These are phyloP conservation scores for Oryza glumipatula DNA, from an alignment of 176 grass and related monocot species.

Conservation along the genomic window DNA sequence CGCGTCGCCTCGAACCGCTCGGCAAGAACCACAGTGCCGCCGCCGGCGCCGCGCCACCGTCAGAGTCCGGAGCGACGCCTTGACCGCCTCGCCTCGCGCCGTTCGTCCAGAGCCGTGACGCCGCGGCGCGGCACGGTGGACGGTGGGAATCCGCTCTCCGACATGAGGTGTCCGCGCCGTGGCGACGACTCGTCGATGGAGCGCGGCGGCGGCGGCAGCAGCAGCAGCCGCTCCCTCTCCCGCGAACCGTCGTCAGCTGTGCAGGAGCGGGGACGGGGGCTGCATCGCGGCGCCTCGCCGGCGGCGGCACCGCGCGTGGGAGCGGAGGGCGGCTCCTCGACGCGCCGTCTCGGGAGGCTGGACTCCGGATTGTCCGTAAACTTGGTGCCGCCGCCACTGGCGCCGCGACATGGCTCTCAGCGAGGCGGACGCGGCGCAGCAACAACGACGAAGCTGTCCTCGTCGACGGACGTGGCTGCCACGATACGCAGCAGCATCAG, in stretches of 20 bases:
- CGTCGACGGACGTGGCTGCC: constrained; percentile 23
- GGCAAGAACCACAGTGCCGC: constrained; percentile 23
- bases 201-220: background rate
- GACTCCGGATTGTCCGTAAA: background rate
- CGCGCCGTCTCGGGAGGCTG: background rate
- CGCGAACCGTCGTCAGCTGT: constrained; percentile 7
- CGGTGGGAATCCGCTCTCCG: background rate
- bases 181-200: background rate
- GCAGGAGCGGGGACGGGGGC: no score
- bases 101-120: background rate
- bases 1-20: constrained; percentile 31
- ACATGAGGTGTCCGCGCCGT: background rate
- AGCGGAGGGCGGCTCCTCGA: background rate
- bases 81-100: background rate
- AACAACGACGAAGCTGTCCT: background rate
- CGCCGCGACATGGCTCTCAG: constrained; percentile 1
- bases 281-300: background rate
- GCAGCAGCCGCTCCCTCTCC: background rate
- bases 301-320: background rate
- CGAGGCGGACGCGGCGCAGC: background rate
- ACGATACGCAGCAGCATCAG: constrained; percentile 31
- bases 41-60: background rate
- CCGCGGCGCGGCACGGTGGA: constrained; percentile 1
- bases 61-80: background rate
- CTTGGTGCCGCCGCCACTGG: background rate